Evolutionary conservation across 331 rosid genomes (phyloP).

Genomic region (Prunus yedoensis): DNA sequence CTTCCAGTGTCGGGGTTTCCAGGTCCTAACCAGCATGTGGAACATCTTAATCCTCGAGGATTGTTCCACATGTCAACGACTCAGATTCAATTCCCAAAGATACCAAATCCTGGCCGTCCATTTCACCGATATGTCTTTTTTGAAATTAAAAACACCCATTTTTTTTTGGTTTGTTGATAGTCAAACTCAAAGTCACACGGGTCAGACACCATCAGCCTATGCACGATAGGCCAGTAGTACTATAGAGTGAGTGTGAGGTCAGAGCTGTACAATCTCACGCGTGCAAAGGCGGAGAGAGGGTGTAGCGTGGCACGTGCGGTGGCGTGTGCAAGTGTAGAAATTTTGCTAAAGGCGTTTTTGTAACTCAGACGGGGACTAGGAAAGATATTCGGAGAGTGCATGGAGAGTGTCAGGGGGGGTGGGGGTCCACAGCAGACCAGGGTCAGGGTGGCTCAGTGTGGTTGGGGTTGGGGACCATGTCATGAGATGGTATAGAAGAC

Average conservation of each 20-base stretch:
- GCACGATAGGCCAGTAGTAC: not conserved
- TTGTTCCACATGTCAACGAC: constrained; percentile 29
- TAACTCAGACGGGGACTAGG: constrained; percentile 10
- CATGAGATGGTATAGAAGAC: no score
- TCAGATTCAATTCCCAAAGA: not conserved
- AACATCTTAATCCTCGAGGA: constrained; percentile 24
- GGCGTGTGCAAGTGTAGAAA: constrained; percentile 18
- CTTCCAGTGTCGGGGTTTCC: constrained; percentile 44
- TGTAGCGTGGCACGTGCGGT: constrained; percentile 40
- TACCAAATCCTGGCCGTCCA: constrained; percentile 22
- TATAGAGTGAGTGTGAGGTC: not conserved
- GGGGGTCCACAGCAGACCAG: not conserved
- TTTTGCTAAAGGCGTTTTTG: not conserved
- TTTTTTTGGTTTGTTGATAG: not conserved
- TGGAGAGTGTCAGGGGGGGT: not conserved
- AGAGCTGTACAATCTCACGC: constrained; percentile 31
- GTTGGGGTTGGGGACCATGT: not conserved
- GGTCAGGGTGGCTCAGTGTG: not conserved
- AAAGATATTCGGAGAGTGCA: not conserved
- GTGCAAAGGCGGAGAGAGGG: constrained; percentile 19
- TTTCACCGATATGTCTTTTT: no score
- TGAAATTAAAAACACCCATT: no score
- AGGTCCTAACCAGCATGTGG: constrained; percentile 45
- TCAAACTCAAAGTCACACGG: constrained; percentile 28
- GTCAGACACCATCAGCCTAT: no score